These are phyloP conservation scores for Colletotrichum caudatum DNA, from an alignment of 2,329 filamentous ascomycete species.

Conservation along the genomic window DNA sequence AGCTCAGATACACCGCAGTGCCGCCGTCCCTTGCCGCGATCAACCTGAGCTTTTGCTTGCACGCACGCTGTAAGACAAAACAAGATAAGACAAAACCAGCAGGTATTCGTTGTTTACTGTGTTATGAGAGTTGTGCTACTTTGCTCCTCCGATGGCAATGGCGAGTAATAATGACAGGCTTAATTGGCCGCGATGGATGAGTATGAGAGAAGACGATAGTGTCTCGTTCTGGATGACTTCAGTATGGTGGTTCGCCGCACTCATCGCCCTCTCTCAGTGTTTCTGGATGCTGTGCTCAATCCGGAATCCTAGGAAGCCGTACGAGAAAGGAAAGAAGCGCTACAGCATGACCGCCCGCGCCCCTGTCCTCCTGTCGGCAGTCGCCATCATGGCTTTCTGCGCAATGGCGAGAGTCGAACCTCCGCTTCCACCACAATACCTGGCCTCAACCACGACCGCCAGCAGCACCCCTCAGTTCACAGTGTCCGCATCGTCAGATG, in stretches of 20 bases:
- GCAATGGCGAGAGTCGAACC: constrained; percentile 15
- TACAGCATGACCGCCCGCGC: constrained; percentile 1
- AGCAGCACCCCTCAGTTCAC: constrained; percentile 16
- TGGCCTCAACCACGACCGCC: constrained; percentile 4
- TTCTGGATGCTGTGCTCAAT: constrained; percentile 23
- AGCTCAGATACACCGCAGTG: constrained; percentile 31
- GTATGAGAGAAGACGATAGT: constrained; percentile 10
- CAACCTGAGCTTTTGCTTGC: constrained; percentile 5
- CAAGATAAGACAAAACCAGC: no score
- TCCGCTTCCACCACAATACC: constrained; percentile 16
- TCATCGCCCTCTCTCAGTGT: constrained; percentile 27
- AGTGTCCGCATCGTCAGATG: constrained; percentile 18
- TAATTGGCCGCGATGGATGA: constrained; percentile 7
- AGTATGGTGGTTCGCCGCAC: constrained; percentile 31
- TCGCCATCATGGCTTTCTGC: constrained; percentile 29
- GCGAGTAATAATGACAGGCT: constrained; percentile 3
- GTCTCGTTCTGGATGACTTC: not conserved
- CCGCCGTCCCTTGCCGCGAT: not conserved
- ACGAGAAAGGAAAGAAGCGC: constrained; percentile 18
- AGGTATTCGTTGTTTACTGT: not conserved
- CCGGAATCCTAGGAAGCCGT: not conserved
- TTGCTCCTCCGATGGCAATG: constrained; percentile 15
- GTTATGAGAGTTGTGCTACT: not conserved
- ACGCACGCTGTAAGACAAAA: not conserved
- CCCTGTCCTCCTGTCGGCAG: constrained; percentile 21